These are phyloP conservation scores for Spathaspora girioi DNA, from an alignment of 805 yeast species.

Conservation along the genomic window DNA sequence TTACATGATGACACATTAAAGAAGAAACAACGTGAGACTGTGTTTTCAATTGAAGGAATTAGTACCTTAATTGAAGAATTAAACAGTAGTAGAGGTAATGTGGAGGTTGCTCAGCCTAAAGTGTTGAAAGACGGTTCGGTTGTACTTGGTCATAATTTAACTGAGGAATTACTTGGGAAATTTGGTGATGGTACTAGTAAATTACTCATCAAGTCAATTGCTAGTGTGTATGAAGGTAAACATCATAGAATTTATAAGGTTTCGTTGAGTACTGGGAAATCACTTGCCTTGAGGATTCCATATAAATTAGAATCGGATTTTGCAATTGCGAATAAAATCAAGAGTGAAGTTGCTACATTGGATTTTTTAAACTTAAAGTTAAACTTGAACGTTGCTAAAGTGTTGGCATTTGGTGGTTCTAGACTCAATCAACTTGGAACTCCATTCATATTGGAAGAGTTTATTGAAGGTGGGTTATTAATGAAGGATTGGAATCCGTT, in stretches of 20 bases:
- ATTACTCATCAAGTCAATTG: constrained; percentile 60
- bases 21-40: constrained; percentile 72
- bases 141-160: constrained; percentile 48
- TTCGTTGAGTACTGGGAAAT: constrained; percentile 55
- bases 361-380: constrained; percentile 72
- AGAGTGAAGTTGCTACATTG: constrained; percentile 90
- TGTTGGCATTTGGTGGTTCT: constrained; percentile 61
- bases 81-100: constrained; percentile 28
- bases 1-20: constrained; percentile 71
- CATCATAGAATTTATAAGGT: constrained; percentile 85
- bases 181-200: constrained; percentile 36
- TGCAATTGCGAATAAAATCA: constrained; percentile 62
- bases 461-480: constrained; percentile 70
- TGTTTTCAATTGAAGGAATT: constrained; percentile 78
- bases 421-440: constrained; percentile 59
- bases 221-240: constrained; percentile 89
- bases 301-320: constrained; percentile 69
- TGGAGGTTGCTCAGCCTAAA: constrained; percentile 22
- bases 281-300: constrained; percentile 79
- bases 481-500: constrained; percentile 93
- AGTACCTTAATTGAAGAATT: constrained; percentile 49
- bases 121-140: constrained; percentile 43
- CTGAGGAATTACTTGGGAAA: constrained; percentile 40
- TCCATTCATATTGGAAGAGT: constrained; percentile 82
- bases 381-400: constrained; percentile 69